phyloP scores from a whole-genome alignment of 1,139 yeast genomes.

The Suhomyces anneliseae region DNA sequence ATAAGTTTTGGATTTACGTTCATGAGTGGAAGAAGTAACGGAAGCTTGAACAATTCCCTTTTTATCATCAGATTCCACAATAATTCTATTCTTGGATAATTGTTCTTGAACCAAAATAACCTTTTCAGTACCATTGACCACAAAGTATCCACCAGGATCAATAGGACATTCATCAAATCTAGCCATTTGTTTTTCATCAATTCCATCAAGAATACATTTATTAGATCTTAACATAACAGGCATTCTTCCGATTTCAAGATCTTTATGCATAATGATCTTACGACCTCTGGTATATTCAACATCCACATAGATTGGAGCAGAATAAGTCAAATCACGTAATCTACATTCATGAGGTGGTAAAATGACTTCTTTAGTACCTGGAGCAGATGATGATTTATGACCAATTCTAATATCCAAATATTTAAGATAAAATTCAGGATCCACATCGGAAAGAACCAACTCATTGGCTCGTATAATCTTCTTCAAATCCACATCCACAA shows the following conservation, averaged over 20 bases:
- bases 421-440: slow-evolving; percentile 91
- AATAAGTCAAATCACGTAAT: slow-evolving; percentile 88
- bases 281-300: slow-evolving; percentile 95
- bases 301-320: slow-evolving; percentile 95
- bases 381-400: slow-evolving; percentile 54
- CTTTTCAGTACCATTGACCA: slow-evolving; percentile 97
- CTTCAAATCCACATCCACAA: slow-evolving; percentile 89
- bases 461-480: slow-evolving; percentile 92
- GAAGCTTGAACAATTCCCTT: slow-evolving; percentile 95
- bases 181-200: slow-evolving; percentile 84
- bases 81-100: slow-evolving; percentile 92
- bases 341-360: slow-evolving; percentile 97
- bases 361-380: slow-evolving; percentile 58
- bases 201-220: slow-evolving; percentile 82
- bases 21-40: slow-evolving; percentile 97
- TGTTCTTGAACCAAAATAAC: slow-evolving; percentile 97
- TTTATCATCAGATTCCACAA: slow-evolving; percentile 95
- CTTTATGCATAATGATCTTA: slow-evolving; percentile 84
- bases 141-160: slow-evolving; percentile 98
- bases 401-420: slow-evolving; percentile 92
- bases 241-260: slow-evolving; percentile 95
- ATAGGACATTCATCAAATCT: slow-evolving; percentile 88
- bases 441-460: slow-evolving; percentile 86
- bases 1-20: slow-evolving; percentile 94
- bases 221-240: slow-evolving; percentile 95